Evolutionary conservation across 768 basidiomycete species (phyloP).

Genomic region (Podaxis sp.): DNA sequence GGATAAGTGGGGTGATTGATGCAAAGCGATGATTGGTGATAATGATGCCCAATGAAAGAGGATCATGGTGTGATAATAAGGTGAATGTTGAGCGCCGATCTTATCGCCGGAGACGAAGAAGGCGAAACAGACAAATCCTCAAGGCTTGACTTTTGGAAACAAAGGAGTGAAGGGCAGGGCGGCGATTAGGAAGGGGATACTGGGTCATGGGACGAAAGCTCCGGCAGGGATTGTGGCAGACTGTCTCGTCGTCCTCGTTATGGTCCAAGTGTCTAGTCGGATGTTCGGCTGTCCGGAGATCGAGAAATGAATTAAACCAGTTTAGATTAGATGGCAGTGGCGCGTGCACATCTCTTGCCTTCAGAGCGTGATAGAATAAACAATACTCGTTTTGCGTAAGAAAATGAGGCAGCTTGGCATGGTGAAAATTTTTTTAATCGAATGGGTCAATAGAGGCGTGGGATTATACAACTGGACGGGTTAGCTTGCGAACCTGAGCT

Average conservation of each 20-base stretch:
- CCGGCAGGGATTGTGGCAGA: neutral
- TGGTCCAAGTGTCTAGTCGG: neutral
- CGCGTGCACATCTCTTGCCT: neutral
- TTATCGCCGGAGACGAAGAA: conserved; percentile 8
- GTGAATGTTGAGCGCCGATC: neutral
- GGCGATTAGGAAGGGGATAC: neutral
- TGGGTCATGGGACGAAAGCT: neutral
- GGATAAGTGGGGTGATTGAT: neutral
- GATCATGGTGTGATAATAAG: conserved; percentile 1
- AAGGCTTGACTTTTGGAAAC: neutral
- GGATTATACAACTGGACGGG: neutral
- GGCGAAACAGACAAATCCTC: neutral
- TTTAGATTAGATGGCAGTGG: conserved; percentile 6
- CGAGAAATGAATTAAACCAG: neutral
- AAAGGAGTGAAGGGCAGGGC: neutral
- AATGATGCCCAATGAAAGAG: neutral
- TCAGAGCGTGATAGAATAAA: neutral
- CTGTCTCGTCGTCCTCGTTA: neutral
- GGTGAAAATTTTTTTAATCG: conserved; percentile 1
- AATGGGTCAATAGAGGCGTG: neutral
- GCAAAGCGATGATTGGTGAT: neutral
- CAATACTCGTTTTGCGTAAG: conserved; percentile 9
- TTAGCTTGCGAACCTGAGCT: neutral
- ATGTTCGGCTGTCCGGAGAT: neutral
- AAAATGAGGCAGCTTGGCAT: neutral